A percentile compares a stretch with the other conserved stretches of the same genome.
phyloP scores from a whole-genome alignment of 2,329 filamentous ascomycete genomes.

The Fusarium proliferatum region DNA sequence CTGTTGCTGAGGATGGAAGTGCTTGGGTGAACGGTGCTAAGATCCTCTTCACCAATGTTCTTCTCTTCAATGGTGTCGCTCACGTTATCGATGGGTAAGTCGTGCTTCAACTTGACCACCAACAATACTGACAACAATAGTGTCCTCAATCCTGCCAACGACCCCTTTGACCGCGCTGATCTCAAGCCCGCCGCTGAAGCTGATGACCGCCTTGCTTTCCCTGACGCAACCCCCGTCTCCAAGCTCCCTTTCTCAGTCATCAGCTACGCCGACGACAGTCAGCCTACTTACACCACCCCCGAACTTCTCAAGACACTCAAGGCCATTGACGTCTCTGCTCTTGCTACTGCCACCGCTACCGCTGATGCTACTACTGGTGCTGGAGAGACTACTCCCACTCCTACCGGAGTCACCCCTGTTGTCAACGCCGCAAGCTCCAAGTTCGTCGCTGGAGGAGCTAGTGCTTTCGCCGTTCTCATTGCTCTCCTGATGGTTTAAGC shows the following conservation, averaged over 20 bases:
- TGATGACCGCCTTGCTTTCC: constrained; percentile 44
- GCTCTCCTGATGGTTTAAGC: constrained; percentile 17
- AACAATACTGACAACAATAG: constrained; percentile 18
- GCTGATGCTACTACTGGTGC: background rate
- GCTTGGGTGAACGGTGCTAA: constrained; percentile 49
- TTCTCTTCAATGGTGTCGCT: constrained; percentile 49
- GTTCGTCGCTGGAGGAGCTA: constrained; percentile 13
- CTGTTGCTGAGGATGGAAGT: constrained; percentile 45
- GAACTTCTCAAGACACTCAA: constrained; percentile 43
- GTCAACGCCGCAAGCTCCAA: constrained; percentile 23
- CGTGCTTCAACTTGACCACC: rapidly evolving
- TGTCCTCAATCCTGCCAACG: constrained; percentile 42
- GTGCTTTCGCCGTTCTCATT: constrained; percentile 7
- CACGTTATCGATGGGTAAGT: constrained; percentile 48
- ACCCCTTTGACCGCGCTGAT: constrained; percentile 40
- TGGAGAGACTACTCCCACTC: background rate
- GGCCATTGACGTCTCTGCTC: constrained; percentile 31
- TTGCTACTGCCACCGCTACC: constrained; percentile 7
- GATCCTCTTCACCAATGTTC: constrained; percentile 47
- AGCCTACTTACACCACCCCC: constrained; percentile 43
- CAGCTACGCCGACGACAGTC: constrained; percentile 36
- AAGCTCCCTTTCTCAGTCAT: constrained; percentile 43
- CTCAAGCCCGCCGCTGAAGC: constrained; percentile 39
- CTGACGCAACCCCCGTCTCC: constrained; percentile 40
- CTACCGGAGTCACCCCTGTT: constrained; percentile 14